Evolutionary conservation across 106 monocot genomes (phyloP), one percentile per base, ranked within the genome.

Genomic region (Chionographis japonica): DNA sequence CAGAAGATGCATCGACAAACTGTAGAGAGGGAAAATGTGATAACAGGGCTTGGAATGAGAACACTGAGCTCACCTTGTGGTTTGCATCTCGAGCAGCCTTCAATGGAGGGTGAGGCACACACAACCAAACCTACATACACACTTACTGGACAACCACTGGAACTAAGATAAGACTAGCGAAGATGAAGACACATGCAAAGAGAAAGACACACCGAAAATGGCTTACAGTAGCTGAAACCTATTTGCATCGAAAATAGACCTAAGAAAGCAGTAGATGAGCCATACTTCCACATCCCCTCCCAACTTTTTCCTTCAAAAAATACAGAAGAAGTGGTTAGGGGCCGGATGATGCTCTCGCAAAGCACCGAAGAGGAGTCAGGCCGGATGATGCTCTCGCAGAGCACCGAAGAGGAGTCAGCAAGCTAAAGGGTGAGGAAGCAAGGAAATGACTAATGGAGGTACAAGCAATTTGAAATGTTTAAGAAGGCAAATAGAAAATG

Each of bases 271-370:
- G 13, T 4, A 16, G 40, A 56, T 38, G 55, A 41, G 68, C 15
- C 40, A 16, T 12, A 37, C 39, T 46, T 46, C 20, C 39, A 46
- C n/a, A 8, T 50, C 39, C 59, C 46, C 49, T 60, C 46, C 60
- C 43, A 60, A 12, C 50, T 70, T 70, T 59, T 58, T 58, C 70
- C 35, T 58, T 70, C 50, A 35, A 70, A 70, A 70, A 58, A 46
- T 4, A 46, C 58, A 70, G 70, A 60, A 60, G 42, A 70, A 70
- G 42, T 14, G 50, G 70, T 11, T 3, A 60, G 39, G 60, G 60
- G 19, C 27, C 37, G 37, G 11, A 19, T 69, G 57, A 67, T 54
- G 54, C 27, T 9, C 53, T 54, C 39, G 38, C 54, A 16, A 38
- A 46, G 67, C 37, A n/a, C 68, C 42, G 38, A 60, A 59, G 40